Percentiles rank a stretch among this genome's conserved stretches.
These are phyloP conservation scores for Rhodotorula sp. DNA, from an alignment of 1,284 basidiomycete species.

Conservation along the genomic window DNA sequence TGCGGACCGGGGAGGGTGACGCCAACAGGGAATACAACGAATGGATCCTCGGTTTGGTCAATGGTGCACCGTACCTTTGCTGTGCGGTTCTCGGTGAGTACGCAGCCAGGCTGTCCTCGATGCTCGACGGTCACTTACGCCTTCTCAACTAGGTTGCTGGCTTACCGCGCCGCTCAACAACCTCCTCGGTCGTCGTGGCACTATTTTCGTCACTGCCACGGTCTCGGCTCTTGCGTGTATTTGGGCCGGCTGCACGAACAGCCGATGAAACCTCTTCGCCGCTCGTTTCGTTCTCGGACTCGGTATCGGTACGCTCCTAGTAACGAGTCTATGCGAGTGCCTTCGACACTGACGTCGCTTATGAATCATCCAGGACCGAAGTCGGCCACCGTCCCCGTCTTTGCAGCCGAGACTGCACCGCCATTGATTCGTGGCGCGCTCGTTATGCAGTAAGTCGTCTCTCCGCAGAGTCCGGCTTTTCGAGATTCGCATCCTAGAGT, in stretches of 20 bases:
- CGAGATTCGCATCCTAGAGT: no score
- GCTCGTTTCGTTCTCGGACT: conserved; percentile 50
- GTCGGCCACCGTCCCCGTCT: conserved; percentile 50
- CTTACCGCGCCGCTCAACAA: conserved; percentile 48
- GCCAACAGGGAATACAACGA: conserved; percentile 12
- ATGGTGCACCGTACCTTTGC: conserved; percentile 44
- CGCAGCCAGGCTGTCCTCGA: background rate
- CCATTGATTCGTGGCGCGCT: conserved; percentile 54
- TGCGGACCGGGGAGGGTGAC: background rate
- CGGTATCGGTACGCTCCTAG: conserved; percentile 51
- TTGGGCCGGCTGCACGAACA: conserved; percentile 59
- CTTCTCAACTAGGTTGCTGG: conserved; percentile 49
- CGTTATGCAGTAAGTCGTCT: conserved; percentile 50
- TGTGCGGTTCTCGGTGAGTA: conserved; percentile 46
- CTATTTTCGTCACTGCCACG: conserved; percentile 65
- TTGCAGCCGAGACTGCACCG: conserved; percentile 50
- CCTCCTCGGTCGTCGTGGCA: conserved; percentile 61
- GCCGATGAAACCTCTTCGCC: conserved; percentile 55
- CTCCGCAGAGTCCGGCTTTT: no score
- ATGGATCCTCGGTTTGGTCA: conserved; percentile 26
- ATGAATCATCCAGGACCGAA: conserved; percentile 19
- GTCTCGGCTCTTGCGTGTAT: conserved; percentile 60
- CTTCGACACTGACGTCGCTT: background rate
- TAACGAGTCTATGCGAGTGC: no score
- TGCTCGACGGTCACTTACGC: background rate